Conservation (phyloP, 179 eudicot genomes). For the Vitellaria paradoxa region DNA sequence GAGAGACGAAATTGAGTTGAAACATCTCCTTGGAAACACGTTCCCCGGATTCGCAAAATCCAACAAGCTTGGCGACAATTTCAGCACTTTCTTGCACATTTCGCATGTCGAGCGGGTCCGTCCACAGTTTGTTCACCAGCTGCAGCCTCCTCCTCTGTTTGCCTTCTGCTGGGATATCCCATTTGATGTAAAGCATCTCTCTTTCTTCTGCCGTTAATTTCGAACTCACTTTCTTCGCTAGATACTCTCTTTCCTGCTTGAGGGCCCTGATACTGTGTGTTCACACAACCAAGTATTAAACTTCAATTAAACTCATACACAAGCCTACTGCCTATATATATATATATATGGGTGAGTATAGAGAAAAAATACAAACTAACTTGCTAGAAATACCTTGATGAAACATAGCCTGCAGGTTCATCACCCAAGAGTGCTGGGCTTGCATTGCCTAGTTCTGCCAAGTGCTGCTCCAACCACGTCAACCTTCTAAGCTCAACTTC, state of each 20-base stretch:
- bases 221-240: conserved; percentile 89
- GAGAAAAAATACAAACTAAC: background rate
- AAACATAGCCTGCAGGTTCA: conserved; percentile 82
- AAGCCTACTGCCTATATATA: background rate
- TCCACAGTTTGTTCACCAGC: conserved; percentile 88
- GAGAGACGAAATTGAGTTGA: conserved; percentile 70
- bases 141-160: conserved; percentile 79
- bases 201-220: conserved; percentile 76
- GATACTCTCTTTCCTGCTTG: conserved; percentile 85
- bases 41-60: conserved; percentile 82
- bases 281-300: background rate
- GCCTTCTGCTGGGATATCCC: conserved; percentile 92
- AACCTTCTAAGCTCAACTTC: conserved; percentile 92
- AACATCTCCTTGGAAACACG: conserved; percentile 88
- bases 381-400: conserved; percentile 55
- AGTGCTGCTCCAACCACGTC: conserved; percentile 93
- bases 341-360: too few relatives aligned
- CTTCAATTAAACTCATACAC: background rate
- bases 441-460: conserved; percentile 93
- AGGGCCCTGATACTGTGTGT: conserved; percentile 81
- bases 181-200: conserved; percentile 74
- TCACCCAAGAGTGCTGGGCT: conserved; percentile 97
- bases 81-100: conserved; percentile 90
- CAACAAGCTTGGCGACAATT: conserved; percentile 89
- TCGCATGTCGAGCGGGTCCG: conserved; percentile 85